Conservation (phyloP, 345 rosid genomes). For the Eucalyptus curtisii region DNA sequence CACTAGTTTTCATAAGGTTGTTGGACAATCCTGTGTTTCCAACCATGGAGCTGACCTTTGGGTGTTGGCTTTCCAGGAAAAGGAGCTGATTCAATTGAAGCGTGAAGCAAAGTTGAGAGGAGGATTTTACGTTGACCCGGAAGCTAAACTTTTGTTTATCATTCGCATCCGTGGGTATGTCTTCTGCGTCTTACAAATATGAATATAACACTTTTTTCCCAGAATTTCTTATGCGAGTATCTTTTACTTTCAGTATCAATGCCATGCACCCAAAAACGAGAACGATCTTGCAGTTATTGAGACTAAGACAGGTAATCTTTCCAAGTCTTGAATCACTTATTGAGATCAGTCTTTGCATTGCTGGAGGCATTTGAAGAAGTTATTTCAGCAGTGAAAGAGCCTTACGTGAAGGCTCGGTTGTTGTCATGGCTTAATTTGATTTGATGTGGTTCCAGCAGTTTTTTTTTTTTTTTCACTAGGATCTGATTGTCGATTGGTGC, state of each 20-base stretch:
- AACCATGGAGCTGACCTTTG: neutral
- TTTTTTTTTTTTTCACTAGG: neutral
- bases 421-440: neutral
- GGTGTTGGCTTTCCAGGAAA: constrained; percentile 17
- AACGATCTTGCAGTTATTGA: constrained; percentile 63
- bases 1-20: too few relatives aligned
- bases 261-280: constrained; percentile 71
- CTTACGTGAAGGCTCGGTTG: neutral
- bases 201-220: neutral
- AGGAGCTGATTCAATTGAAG: constrained; percentile 37
- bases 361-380: neutral
- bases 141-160: constrained; percentile 59
- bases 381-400: neutral
- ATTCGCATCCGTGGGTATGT: constrained; percentile 60
- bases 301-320: constrained; percentile 64
- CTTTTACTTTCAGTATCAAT: constrained; percentile 39
- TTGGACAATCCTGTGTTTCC: too few relatives aligned
- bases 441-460: neutral
- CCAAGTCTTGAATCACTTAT: neutral
- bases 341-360: neutral
- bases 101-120: constrained; percentile 70
- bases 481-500: neutral
- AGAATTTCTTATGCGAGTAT: neutral
- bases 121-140: constrained; percentile 68
- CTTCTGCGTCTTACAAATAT: neutral